Conservation (phyloP, 768 basidiomycete species). For the Leccinellum rugosiceps region DNA sequence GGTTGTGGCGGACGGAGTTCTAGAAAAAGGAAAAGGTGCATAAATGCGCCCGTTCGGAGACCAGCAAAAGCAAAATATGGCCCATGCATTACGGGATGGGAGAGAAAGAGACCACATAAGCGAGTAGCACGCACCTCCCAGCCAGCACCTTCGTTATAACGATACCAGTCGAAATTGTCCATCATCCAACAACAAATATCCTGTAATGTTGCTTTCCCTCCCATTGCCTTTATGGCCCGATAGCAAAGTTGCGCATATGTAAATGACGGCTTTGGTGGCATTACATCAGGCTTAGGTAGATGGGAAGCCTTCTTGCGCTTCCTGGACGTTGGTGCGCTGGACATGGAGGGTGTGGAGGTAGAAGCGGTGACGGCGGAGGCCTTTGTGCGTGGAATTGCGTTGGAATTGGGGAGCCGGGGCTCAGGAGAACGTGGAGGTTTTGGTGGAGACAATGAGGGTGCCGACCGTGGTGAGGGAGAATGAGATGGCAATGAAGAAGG, state of each 20-base stretch:
- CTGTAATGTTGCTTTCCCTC: constrained; percentile 84
- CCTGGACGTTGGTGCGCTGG: constrained; percentile 41
- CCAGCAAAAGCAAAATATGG: constrained; percentile 1
- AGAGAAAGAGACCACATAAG: background rate
- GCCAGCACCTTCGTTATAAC: constrained; percentile 72
- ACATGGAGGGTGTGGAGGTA: constrained; percentile 17
- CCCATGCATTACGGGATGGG: background rate
- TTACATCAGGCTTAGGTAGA: constrained; percentile 61
- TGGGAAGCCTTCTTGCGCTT: constrained; percentile 64
- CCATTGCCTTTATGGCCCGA: constrained; percentile 78
- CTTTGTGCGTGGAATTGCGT: constrained; percentile 47
- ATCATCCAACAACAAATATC: constrained; percentile 93
- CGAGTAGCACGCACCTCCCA: constrained; percentile 73
- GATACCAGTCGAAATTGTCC: constrained; percentile 87
- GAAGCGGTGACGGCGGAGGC: constrained; percentile 24
- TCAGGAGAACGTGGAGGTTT: constrained; percentile 48
- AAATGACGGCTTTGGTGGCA: constrained; percentile 84
- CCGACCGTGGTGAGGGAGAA: constrained; percentile 60
- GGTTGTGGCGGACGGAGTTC: constrained; percentile 92
- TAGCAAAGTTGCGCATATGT: constrained; percentile 93
- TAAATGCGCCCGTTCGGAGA: constrained; percentile 10
- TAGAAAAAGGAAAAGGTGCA: constrained; percentile 29
- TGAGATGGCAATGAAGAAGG: constrained; percentile 77
- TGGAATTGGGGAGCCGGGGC: constrained; percentile 61
- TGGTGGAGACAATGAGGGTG: constrained; percentile 40